Base-by-base conservation (phyloP, 768 basidiomycete species). In the Leccinum broughii region DNA sequence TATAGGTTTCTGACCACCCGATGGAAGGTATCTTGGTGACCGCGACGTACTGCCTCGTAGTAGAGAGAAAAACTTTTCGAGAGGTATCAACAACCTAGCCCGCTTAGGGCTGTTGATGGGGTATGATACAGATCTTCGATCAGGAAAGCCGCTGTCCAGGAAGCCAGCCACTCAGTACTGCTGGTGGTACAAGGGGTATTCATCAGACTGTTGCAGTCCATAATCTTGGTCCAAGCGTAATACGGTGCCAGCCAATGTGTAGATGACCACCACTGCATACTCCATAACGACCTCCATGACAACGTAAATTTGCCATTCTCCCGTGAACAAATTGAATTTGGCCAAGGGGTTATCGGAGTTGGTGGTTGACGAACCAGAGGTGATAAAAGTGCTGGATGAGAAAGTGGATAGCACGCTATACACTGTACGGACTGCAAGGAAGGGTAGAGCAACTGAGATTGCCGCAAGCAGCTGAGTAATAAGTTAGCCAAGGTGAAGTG, bases 201-300 rank as follows among this genome's bases (percentile, higher is more conserved):
- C 70, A 8, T 75, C 69, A 6, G 49, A 22, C 26, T 61, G 46
- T 55, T 71, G 67, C 13, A 63, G 24, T 46, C 62, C 49, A 54
- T 73, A 73, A 49, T 78, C 77, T 64, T 75, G 62, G 30, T 76
- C 62, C 57, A 77, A 58, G 32, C 62, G 72, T 15, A 73, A 35
- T n/a, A 60, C 26, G 26, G 62, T 67, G 30, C 77, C 78, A 0
- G 72, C 68, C 37, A 68, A 50, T 6, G 66, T 58, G 61, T 77
- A 89, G 54, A 87, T 76, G 39, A 77, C 59, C 52, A 78, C 77
- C 14, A 81, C 76, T 39, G 78, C 67, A 64, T 77, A 85, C 72
- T 90, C 88, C 83, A 84, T 84, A 44, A 88, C 61, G 41, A 86
- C 75, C 14, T 81, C 80, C 76, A 89, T 81, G 57, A 80, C 71